Conservation (phyloP, 768 basidiomycete genomes). For the Melanogaster broomeanus region DNA sequence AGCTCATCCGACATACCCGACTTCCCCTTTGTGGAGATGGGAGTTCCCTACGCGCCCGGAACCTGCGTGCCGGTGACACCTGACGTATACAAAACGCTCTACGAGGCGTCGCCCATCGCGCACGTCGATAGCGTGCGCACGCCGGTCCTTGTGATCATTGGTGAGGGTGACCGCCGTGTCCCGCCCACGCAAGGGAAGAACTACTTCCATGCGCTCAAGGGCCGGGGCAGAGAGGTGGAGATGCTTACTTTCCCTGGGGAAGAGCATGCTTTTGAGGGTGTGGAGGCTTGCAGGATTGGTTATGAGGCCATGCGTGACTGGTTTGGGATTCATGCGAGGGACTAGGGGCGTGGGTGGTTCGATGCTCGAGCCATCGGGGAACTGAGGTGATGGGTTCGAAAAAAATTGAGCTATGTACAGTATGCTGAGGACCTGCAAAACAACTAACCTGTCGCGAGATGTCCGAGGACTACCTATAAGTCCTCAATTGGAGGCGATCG, state of each 20-base stretch:
- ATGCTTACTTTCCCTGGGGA: slow-evolving; percentile 59
- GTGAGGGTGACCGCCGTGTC: slow-evolving; percentile 56
- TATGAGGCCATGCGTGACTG: slow-evolving; percentile 51
- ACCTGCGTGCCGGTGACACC: slow-evolving; percentile 44
- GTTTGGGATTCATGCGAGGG: slow-evolving; percentile 30
- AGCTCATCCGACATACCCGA: slow-evolving; percentile 62
- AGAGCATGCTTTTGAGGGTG: slow-evolving; percentile 58
- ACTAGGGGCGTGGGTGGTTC: neutral
- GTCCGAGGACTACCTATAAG: no score
- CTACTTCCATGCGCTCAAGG: slow-evolving; percentile 64
- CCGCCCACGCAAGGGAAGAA: slow-evolving; percentile 55
- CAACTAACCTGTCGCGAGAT: no score
- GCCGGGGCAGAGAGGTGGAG: slow-evolving; percentile 43
- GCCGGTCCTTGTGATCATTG: slow-evolving; percentile 58
- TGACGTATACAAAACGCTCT: slow-evolving; percentile 43
- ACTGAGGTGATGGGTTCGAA: neutral
- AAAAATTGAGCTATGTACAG: no score
- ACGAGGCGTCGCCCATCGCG: slow-evolving; percentile 51
- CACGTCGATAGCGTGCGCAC: slow-evolving; percentile 49
- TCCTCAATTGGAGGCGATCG: no score
- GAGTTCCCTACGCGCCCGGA: slow-evolving; percentile 32
- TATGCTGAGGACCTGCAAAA: no score
- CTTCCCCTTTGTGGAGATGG: slow-evolving; percentile 50
- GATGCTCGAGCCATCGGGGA: neutral
- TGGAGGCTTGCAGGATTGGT: slow-evolving; percentile 49